These are phyloP conservation scores for Isatis tinctoria DNA, from an alignment of 345 rosid species.

Conservation along the genomic window DNA sequence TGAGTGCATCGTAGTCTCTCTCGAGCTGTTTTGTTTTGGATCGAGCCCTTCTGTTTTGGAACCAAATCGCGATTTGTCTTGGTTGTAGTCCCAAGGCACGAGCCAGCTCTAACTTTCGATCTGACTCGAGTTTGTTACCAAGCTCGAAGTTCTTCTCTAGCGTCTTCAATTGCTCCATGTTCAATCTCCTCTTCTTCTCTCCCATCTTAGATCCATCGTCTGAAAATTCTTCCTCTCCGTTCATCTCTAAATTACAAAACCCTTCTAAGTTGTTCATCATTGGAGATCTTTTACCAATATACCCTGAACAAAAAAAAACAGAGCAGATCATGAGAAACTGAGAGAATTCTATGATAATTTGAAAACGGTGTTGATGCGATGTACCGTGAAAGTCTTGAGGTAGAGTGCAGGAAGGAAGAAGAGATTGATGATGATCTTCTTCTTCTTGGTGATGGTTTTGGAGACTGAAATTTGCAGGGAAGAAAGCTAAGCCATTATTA, in stretches of 20 bases:
- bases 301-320: slow-evolving; percentile 15
- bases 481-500: slow-evolving; percentile 87
- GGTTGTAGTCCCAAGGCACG: slow-evolving; percentile 88
- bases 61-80: slow-evolving; percentile 94
- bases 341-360: background rate
- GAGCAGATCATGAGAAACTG: background rate
- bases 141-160: slow-evolving; percentile 92
- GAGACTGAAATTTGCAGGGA: slow-evolving; percentile 72
- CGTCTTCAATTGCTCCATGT: slow-evolving; percentile 78
- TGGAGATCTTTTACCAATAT: slow-evolving; percentile 75
- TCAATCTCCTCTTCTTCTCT: slow-evolving; percentile 90
- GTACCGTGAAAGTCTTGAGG: slow-evolving; percentile 81
- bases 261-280: slow-evolving; percentile 47
- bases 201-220: slow-evolving; percentile 93
- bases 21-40: slow-evolving; percentile 94
- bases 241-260: slow-evolving; percentile 40
- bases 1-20: slow-evolving; percentile 80
- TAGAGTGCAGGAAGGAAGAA: slow-evolving; percentile 22
- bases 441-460: slow-evolving; percentile 64
- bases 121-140: slow-evolving; percentile 91
- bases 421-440: slow-evolving; percentile 51
- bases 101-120: slow-evolving; percentile 89
- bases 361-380: background rate
- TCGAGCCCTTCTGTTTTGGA: slow-evolving; percentile 91
- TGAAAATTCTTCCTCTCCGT: slow-evolving; percentile 69